phyloP scores from a whole-genome alignment of 2,329 filamentous ascomycete species.

The Xylariomycetidae sp. region DNA sequence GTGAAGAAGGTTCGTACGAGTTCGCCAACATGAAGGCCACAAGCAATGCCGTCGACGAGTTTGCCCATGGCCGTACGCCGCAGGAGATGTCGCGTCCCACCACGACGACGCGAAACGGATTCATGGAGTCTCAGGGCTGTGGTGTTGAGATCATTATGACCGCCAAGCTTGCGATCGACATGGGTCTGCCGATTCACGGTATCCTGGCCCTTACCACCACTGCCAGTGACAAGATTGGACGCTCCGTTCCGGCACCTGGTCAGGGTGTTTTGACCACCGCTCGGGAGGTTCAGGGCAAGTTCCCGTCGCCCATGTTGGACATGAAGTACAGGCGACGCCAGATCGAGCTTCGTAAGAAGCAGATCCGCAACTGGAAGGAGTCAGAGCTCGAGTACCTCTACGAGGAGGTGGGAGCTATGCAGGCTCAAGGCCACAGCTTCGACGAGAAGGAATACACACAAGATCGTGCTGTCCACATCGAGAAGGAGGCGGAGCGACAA shows the following conservation, averaged over 20 bases:
- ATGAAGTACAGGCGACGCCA: conserved; percentile 96
- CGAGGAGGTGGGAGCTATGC: conserved; percentile 88
- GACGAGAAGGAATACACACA: conserved; percentile 79
- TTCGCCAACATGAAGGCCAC: conserved; percentile 99
- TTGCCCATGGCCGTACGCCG: conserved; percentile 89
- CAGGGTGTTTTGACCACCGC: conserved; percentile 96
- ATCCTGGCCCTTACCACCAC: conserved; percentile 89
- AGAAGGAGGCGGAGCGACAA: conserved; percentile 80
- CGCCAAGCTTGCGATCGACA: conserved; percentile 88
- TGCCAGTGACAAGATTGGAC: conserved; percentile 97
- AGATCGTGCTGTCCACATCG: conserved; percentile 79
- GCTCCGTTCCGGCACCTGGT: conserved; percentile 91
- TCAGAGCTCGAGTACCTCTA: conserved; percentile 88
- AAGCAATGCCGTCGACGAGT: conserved; percentile 94
- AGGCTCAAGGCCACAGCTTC: conserved; percentile 68
- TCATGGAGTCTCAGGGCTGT: conserved; percentile 99
- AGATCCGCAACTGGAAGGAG: conserved; percentile 96
- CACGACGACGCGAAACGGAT: conserved; percentile 92
- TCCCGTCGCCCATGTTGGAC: conserved; percentile 90
- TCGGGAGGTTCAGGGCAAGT: conserved; percentile 83
- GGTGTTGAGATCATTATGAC: conserved; percentile 99
- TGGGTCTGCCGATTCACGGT: conserved; percentile 98
- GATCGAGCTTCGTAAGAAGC: conserved; percentile 86
- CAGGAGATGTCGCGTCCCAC: conserved; percentile 97
- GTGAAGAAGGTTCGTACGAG: conserved; percentile 97